phyloP scores from a whole-genome alignment of 352 stramenopile species.

The Blastocystis sp. region DNA sequence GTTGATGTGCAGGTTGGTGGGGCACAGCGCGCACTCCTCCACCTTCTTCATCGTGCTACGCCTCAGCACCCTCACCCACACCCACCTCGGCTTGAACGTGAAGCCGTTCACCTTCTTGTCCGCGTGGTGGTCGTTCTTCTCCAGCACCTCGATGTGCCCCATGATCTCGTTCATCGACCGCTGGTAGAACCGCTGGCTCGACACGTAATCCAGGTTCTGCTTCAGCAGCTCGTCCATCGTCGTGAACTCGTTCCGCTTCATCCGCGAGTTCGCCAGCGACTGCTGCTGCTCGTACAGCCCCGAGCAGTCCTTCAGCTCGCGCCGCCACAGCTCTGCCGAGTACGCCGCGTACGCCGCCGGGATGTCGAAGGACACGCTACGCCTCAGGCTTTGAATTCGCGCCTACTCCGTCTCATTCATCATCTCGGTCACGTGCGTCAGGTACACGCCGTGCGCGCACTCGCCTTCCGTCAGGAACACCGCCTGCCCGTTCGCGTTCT shows the following conservation, averaged over 20 bases:
- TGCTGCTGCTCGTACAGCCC: constrained; percentile 33
- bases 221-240: constrained; percentile 63
- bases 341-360: constrained; percentile 23
- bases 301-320: constrained; percentile 9
- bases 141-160: neutral
- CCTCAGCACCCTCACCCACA: too few relatives aligned
- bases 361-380: constrained; percentile 47
- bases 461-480: constrained; percentile 7
- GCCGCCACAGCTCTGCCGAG: neutral
- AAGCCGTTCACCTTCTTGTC: constrained; percentile 27
- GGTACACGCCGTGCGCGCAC: neutral
- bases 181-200: constrained; percentile 63
- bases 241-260: constrained; percentile 35
- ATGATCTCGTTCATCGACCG: neutral
- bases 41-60: constrained; percentile 65
- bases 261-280: constrained; percentile 31
- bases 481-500: neutral
- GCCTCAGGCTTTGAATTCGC: neutral
- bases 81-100: constrained; percentile 58
- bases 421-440: constrained; percentile 41
- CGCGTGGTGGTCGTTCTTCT: constrained; percentile 16
- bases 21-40: constrained; percentile 22
- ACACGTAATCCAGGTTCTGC: constrained; percentile 29
- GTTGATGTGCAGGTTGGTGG: constrained; percentile 68
- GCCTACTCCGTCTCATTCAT: constrained; percentile 60